Percentiles rank a stretch among this genome's conserved stretches.
phyloP scores from a whole-genome alignment of 345 rosid species.

The Murraya koenigii region DNA sequence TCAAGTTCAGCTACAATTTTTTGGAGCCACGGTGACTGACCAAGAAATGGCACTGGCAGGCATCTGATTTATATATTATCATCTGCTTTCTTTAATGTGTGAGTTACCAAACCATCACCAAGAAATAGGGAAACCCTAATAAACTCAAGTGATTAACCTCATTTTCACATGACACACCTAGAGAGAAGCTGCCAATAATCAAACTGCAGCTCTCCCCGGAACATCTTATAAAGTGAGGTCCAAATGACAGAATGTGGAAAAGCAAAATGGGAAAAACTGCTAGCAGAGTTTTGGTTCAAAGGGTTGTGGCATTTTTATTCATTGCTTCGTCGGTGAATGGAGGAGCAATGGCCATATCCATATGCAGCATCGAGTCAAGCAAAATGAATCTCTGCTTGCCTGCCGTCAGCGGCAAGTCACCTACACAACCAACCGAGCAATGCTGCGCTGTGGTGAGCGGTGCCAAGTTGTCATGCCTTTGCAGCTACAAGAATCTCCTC shows the following conservation, averaged over 20 bases:
- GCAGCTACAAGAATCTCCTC: conserved; percentile 40
- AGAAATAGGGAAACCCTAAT: background rate
- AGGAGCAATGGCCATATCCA: conserved; percentile 12
- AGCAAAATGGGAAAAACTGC: background rate
- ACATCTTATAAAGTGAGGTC: background rate
- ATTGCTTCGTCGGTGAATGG: conserved; percentile 25
- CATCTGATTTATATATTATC: no score
- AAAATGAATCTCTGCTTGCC: conserved; percentile 39
- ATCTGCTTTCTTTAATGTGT: background rate
- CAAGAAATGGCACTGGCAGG: conserved; percentile 29
- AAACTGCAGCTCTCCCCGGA: background rate
- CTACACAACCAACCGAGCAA: conserved; percentile 37
- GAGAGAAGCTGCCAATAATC: background rate
- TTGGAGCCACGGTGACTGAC: conserved; percentile 19
- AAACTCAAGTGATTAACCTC: no score
- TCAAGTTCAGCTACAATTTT: background rate
- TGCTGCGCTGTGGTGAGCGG: conserved; percentile 41
- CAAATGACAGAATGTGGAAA: background rate
- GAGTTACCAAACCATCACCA: conserved; percentile 7
- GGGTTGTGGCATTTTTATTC: conserved; percentile 4
- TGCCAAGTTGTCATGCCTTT: conserved; percentile 46
- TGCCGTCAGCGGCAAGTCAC: conserved; percentile 45
- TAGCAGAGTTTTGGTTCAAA: conserved; percentile 8
- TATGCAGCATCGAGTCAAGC: conserved; percentile 40
- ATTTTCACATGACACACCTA: conserved; percentile 21